Conservation (phyloP, 164 flowering plant species). For the Stephania japonica region DNA sequence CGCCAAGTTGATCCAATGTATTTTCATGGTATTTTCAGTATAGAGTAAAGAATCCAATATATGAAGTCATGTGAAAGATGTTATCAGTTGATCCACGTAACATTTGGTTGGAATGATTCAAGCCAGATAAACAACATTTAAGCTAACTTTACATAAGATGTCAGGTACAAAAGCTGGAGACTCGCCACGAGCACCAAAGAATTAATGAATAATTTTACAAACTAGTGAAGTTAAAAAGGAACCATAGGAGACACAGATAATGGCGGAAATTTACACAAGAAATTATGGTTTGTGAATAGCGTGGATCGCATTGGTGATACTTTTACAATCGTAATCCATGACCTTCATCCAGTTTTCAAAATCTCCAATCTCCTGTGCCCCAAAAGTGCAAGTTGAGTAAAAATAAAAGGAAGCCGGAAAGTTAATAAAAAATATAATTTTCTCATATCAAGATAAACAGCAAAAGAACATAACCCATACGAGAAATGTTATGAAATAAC, state of each 20-base stretch:
- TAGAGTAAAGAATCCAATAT: not conserved
- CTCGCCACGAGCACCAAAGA: not conserved
- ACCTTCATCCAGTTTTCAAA: slow-evolving; percentile 95
- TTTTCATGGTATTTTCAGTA: too few relatives aligned
- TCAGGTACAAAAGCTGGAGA: not conserved
- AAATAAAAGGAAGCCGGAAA: not conserved
- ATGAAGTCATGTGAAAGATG: not conserved
- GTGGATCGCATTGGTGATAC: slow-evolving; percentile 62
- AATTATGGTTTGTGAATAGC: slow-evolving; percentile 55
- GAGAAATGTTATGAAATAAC: not conserved
- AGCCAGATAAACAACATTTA: not conserved
- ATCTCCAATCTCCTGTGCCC: slow-evolving; percentile 79
- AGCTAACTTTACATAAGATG: not conserved
- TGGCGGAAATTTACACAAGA: not conserved
- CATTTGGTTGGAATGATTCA: not conserved
- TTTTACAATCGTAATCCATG: slow-evolving; percentile 85
- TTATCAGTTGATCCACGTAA: not conserved
- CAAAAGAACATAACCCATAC: not conserved
- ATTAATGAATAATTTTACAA: too few relatives aligned
- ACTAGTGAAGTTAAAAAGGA: not conserved
- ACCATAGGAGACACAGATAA: not conserved
- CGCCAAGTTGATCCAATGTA: too few relatives aligned
- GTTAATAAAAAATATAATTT: too few relatives aligned
- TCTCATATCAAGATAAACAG: not conserved
- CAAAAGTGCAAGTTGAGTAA: not conserved